A percentile compares a stretch with the other conserved stretches of the same genome.
phyloP scores from a whole-genome alignment of 768 basidiomycete genomes.

The Amanita phalloides region DNA sequence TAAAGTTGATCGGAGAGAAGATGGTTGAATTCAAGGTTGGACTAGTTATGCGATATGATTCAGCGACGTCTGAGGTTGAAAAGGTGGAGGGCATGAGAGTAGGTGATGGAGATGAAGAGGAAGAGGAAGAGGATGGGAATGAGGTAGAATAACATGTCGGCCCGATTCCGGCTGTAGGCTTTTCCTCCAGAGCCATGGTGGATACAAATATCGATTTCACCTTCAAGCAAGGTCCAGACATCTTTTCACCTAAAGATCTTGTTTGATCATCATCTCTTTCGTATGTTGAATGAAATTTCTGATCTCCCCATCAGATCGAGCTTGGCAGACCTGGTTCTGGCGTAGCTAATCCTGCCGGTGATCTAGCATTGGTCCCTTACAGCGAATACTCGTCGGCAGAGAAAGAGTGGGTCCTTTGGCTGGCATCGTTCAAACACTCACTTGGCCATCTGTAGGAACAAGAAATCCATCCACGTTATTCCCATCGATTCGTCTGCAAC shows the following conservation, averaged over 20 bases:
- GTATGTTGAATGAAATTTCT: neutral
- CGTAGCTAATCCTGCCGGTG: slow-evolving; percentile 56
- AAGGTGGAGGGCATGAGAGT: slow-evolving; percentile 40
- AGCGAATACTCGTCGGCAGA: slow-evolving; percentile 64
- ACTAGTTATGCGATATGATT: slow-evolving; percentile 66
- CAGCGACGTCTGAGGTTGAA: slow-evolving; percentile 51
- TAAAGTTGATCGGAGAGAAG: slow-evolving; percentile 85
- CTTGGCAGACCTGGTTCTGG: slow-evolving; percentile 59
- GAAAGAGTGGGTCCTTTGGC: slow-evolving; percentile 44
- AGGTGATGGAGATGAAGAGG: slow-evolving; percentile 17
- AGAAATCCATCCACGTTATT: slow-evolving; percentile 55
- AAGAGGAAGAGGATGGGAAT: slow-evolving; percentile 28
- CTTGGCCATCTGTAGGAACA: slow-evolving; percentile 35
- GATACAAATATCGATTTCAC: slow-evolving; percentile 29
- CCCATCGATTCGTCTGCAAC: slow-evolving; percentile 40
- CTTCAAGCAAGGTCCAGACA: slow-evolving; percentile 45
- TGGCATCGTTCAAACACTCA: neutral
- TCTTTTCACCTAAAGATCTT: slow-evolving; percentile 65
- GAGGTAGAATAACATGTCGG: slow-evolving; percentile 8
- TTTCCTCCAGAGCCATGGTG: slow-evolving; percentile 30
- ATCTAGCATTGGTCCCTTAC: slow-evolving; percentile 55
- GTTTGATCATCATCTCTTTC: slow-evolving; percentile 12
- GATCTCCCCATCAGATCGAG: slow-evolving; percentile 25
- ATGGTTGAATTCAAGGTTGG: slow-evolving; percentile 78
- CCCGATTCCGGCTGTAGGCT: slow-evolving; percentile 22